Evolutionary conservation across 257 asterid genomes (phyloP), one percentile per base, ranked within the genome.

Genomic region (Forsythia suspensa): DNA sequence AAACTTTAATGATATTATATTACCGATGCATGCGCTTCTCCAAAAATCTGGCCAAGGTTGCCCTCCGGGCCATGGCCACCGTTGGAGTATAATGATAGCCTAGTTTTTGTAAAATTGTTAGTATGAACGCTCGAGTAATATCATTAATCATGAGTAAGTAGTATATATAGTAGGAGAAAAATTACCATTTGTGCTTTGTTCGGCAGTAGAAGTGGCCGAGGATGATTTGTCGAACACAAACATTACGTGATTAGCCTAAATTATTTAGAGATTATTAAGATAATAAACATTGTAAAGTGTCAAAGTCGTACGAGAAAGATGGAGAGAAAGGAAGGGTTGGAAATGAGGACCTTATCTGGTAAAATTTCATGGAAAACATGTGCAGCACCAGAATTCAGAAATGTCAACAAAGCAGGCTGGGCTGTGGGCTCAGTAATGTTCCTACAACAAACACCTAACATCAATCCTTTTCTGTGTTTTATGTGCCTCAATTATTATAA

Each of bases 11-110:
- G 2, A 12, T 16, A 29, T 13, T 2, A 41, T 15, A 4, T 46
- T 81, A 88, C 92, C 90, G 65, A 40, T 89, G 92, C 75, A 77
- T 51, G 18, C 92, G 81, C 82, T 89, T 85, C 86, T 89, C 90
- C 86, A 89, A 72, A 76, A 89, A 89, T 87, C 92, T 83, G 72
- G 92, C 92, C 81, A 89, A 79, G 74, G 89, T 89, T 65, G 92
- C 92, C 78, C 72, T 84, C 44, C 92, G 85, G 75, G 92, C 92
- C 92, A 89, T 87, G 29, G 92, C 91, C 51, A 89, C 80, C 4
- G 91, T 88, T 63, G 88, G 84, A 74, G 80, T 78, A 66, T 80
- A 69, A 48, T 82, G 82, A 36, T 48, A 63, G 70, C 70, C 70
- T 40, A 36, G 18, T 48, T 73, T 48, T 73, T 48, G 29, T 18